Evolutionary conservation across 2,329 filamentous ascomycete genomes (phyloP), one percentile per base, ranked within the genome.

Genomic region (Claviceps pusilla): DNA sequence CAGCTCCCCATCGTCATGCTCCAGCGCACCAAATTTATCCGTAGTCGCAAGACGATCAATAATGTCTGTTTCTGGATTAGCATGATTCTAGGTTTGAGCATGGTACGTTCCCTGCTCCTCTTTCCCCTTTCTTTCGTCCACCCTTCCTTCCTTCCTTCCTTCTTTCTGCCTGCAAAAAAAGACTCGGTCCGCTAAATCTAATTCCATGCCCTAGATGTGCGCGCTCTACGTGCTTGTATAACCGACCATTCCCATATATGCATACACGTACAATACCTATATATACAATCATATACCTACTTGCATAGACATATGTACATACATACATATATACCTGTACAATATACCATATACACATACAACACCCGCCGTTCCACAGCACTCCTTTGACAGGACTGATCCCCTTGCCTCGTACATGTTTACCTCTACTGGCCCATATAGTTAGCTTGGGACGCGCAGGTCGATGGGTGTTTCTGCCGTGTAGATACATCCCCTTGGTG

Each of bases 1-100:
- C 93, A 98, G 74, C 78, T 97, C 61, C 93, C 93, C 0, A 93
- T 97, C 60, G 87, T 97, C n/a, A 81, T 90, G 68, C 73, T 97
- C 35, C 93, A 97, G 73, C 79, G 87, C 58, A 89, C 86, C 4
- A 79, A 76, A 57, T 88, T 82, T 73, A 81, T 97, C 42, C 79
- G 83, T 54, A 83, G 83, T 24, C 80, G 81, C 60, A 82, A 82
- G 65, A 84, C 90, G 35, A 73, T 95, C 55, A 96, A 96, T 65
- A 94, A 94, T 62, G 82, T 89, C 29, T 84, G 87, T 57, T 95
- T 95, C 66, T 95, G 90, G 90, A 84, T 81, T 63, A 89, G 84
- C 29, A 95, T 95, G 87, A 89, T 95, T 60, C 65, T 93, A 51
- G 90, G 90, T 0, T 70, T 95, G 56, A 87, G 86, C 57, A 72